Evolutionary conservation across 495 filamentous ascomycete species (phyloP).

Genomic region (Penicillium steckii): DNA sequence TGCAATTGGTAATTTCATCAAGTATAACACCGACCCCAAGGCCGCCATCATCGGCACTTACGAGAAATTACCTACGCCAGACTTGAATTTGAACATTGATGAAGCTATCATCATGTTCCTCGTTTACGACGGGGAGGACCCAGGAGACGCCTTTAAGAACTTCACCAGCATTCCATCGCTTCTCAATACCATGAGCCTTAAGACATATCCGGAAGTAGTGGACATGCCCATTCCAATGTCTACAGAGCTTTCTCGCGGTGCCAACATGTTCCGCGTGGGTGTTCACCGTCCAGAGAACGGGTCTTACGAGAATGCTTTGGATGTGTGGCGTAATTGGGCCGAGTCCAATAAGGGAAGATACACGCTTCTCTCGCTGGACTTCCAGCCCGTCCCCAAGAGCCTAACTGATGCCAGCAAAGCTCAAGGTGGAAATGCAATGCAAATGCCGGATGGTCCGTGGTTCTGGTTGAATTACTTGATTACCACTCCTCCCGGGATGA

Average conservation of each 20-base stretch:
- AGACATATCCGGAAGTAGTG: conserved; percentile 30
- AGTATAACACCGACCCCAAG: conserved; percentile 34
- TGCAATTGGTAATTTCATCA: conserved; percentile 29
- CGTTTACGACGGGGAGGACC: conserved; percentile 33
- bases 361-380: conserved; percentile 28
- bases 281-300: conserved; percentile 28
- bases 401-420: conserved; percentile 35
- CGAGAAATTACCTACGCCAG: conserved; percentile 25
- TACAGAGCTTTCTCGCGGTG: conserved; percentile 26
- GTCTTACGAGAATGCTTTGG: conserved; percentile 20
- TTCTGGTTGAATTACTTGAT: conserved; percentile 35
- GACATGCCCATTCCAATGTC: conserved; percentile 31
- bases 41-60: conserved; percentile 33
- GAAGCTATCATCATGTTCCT: conserved; percentile 35
- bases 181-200: conserved; percentile 21
- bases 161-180: conserved; percentile 29
- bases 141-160: conserved; percentile 28
- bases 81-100: conserved; percentile 27
- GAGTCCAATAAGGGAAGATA: conserved; percentile 32
- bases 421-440: conserved; percentile 37
- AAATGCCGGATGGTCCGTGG: conserved; percentile 38
- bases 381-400: conserved; percentile 31
- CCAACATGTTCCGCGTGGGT: conserved; percentile 36
- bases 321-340: conserved; percentile 28
- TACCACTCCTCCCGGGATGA: conserved; percentile 21